Percentiles rank a stretch among this genome's conserved stretches.
These are phyloP conservation scores for Datisca glomerata DNA, from an alignment of 306 rosid species.

Conservation along the genomic window DNA sequence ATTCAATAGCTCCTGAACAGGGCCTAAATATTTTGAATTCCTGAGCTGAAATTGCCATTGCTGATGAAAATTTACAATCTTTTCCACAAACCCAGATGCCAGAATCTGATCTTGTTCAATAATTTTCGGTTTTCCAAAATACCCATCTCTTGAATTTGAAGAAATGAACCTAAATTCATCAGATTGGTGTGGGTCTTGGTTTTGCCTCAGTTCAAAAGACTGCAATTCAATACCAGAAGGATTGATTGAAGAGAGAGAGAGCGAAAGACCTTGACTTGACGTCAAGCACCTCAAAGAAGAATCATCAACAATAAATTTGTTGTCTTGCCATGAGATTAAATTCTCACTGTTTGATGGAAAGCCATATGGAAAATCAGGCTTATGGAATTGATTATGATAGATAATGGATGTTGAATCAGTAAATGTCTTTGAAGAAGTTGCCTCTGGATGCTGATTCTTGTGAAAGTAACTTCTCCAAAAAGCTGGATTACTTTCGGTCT, in stretches of 20 bases:
- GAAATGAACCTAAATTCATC: neutral
- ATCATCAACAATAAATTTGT: conserved; percentile 34
- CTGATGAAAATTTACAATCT: neutral
- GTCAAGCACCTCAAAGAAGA: conserved; percentile 68
- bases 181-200: conserved; percentile 5
- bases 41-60: conserved; percentile 24
- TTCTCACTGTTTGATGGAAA: neutral
- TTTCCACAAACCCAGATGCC: neutral
- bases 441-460: conserved; percentile 1
- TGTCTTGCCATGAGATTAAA: neutral
- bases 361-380: too few relatives aligned
- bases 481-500: neutral
- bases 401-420: neutral
- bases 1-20: conserved; percentile 62
- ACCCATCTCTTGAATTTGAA: conserved; percentile 1
- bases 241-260: conserved; percentile 58
- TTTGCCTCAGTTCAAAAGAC: conserved; percentile 61
- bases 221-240: conserved; percentile 61
- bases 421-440: conserved; percentile 31
- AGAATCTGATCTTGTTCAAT: conserved; percentile 12
- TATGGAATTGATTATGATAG: neutral
- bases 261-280: conserved; percentile 93
- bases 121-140: conserved; percentile 8
- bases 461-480: neutral
- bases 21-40: conserved; percentile 51